These are phyloP conservation scores for Paramecium bursaria DNA, from an alignment of 73 alveolate species.

Conservation along the genomic window DNA sequence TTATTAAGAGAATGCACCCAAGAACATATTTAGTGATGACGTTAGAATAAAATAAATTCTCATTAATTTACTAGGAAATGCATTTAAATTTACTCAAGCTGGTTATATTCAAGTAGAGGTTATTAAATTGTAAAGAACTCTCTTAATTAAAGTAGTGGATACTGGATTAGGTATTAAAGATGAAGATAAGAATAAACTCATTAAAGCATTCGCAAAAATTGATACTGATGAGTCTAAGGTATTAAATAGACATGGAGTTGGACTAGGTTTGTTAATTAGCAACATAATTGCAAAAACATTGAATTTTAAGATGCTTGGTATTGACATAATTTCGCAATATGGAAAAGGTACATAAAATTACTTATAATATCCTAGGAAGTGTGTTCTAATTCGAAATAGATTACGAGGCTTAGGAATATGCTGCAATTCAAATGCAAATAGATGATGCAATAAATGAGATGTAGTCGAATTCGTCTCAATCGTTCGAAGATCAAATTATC, in stretches of 20 bases:
- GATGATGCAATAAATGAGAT: too few species aligned
- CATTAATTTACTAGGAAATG: constrained; percentile 68
- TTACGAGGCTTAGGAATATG: neutral
- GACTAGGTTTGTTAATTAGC: constrained; percentile 65
- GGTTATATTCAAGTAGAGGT: constrained; percentile 56
- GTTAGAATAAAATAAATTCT: constrained; percentile 56
- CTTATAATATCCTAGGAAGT: constrained; percentile 29
- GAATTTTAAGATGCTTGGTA: too few species aligned
- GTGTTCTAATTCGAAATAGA: constrained; percentile 26
- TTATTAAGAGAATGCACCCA: constrained; percentile 25
- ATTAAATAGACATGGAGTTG: constrained; percentile 66
- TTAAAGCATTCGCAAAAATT: constrained; percentile 60
- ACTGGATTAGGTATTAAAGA: constrained; percentile 68
- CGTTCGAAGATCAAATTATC: too few species aligned
- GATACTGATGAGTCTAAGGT: constrained; percentile 64
- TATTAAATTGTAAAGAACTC: neutral
- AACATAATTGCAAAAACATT: constrained; percentile 55
- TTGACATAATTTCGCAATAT: too few species aligned
- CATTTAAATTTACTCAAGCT: constrained; percentile 60
- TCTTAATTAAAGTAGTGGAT: constrained; percentile 43
- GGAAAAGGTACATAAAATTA: constrained; percentile 6
- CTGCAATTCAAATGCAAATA: neutral
- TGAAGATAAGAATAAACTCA: constrained; percentile 59
- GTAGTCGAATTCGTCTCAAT: too few species aligned
- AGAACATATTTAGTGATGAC: constrained; percentile 49